phyloP scores from a whole-genome alignment of 805 yeast species.

The Suhomyces xylopsoci region DNA sequence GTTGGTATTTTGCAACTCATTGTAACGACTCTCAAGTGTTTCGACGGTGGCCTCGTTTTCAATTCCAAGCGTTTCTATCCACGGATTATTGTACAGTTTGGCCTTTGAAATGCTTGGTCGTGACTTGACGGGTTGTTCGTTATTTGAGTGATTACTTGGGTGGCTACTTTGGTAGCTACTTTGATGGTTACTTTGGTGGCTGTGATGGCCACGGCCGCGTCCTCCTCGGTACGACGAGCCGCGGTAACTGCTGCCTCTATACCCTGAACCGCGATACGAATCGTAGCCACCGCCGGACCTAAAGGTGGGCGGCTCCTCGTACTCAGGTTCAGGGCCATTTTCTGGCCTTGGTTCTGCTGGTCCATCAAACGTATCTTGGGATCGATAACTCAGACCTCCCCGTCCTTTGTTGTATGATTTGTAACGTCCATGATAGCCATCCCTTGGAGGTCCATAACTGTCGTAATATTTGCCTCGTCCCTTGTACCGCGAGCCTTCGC shows the following conservation, averaged over 20 bases:
- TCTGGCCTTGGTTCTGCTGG: neutral
- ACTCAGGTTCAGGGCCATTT: neutral
- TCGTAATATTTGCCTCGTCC: conserved; percentile 15
- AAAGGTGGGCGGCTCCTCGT: neutral
- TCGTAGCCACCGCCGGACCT: neutral
- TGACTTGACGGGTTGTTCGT: neutral
- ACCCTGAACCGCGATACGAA: conserved; percentile 6
- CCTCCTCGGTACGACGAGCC: neutral
- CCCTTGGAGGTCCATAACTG: conserved; percentile 7
- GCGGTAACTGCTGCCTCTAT: conserved; percentile 7
- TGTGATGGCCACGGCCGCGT: neutral
- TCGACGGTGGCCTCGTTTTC: conserved; percentile 23
- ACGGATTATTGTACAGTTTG: conserved; percentile 22
- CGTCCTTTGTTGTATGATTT: conserved; percentile 2
- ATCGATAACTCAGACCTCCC: neutral
- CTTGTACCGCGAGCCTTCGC: conserved; percentile 8
- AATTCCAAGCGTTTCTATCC: conserved; percentile 31
- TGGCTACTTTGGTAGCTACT: neutral
- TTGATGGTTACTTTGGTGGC: neutral
- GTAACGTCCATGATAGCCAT: conserved; percentile 7
- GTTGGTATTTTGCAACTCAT: conserved; percentile 24
- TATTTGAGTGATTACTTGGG: neutral
- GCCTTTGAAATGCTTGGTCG: neutral
- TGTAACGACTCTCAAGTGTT: conserved; percentile 23
- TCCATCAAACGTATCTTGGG: conserved; percentile 2